Percentiles rank a stretch among this genome's conserved stretches.
Conservation (phyloP, 108 stramenopile genomes). For the Stephanodiscus minutulus region DNA sequence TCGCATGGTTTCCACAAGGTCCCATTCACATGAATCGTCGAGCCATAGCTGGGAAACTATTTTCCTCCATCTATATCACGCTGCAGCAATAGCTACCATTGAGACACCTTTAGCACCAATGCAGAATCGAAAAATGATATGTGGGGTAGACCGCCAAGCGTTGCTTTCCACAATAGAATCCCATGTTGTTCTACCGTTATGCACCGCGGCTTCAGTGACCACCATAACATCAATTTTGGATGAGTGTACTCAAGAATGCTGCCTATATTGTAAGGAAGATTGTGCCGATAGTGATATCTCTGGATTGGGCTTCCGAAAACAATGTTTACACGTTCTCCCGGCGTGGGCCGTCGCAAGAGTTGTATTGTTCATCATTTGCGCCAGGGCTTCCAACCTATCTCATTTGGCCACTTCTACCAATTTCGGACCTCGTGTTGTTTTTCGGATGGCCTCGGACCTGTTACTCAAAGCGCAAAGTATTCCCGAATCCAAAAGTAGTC, state of each 20-base stretch:
- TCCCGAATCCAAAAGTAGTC: neutral
- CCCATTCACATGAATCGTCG: neutral
- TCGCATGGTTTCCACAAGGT: slow-evolving; percentile 30
- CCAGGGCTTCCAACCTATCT: slow-evolving; percentile 26
- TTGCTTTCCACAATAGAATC: slow-evolving; percentile 33
- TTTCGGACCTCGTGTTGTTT: slow-evolving; percentile 36
- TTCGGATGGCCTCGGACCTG: slow-evolving; percentile 37
- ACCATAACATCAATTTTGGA: slow-evolving; percentile 28
- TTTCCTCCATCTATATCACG: slow-evolving; percentile 35
- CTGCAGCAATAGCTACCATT: slow-evolving; percentile 23
- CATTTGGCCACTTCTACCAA: slow-evolving; percentile 9
- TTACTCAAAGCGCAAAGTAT: slow-evolving; percentile 11
- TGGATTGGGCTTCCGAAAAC: neutral
- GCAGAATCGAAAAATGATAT: neutral
- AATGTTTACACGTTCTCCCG: slow-evolving; percentile 1
- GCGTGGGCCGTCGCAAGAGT: slow-evolving; percentile 37
- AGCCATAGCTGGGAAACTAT: slow-evolving; percentile 33
- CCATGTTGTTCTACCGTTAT: slow-evolving; percentile 43
- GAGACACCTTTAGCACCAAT: slow-evolving; percentile 3
- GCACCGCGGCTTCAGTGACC: slow-evolving; percentile 29
- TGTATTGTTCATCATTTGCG: slow-evolving; percentile 39
- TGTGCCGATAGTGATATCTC: neutral
- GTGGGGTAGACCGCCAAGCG: slow-evolving; percentile 18
- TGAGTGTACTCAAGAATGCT: slow-evolving; percentile 29
- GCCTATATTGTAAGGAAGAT: slow-evolving; percentile 19